A percentile compares a stretch with the other conserved stretches of the same genome.
phyloP scores from a whole-genome alignment of 768 basidiomycete genomes.

The Hirschioporus abietinus region DNA sequence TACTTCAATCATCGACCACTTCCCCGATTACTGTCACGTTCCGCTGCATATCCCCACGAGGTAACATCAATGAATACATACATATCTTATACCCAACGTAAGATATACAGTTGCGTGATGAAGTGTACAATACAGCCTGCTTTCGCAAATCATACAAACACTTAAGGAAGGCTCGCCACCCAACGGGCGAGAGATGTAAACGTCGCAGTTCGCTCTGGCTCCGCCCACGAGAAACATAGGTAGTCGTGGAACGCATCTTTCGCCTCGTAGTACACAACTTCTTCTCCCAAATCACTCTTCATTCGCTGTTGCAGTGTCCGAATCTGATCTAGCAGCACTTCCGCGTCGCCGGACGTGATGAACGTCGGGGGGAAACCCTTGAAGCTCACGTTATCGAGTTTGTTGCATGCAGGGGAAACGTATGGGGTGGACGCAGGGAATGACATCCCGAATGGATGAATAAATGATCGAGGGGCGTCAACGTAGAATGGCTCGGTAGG shows the following conservation, averaged over 20 bases:
- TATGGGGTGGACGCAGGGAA: constrained; percentile 45
- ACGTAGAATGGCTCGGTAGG: constrained; percentile 12
- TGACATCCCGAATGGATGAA: constrained; percentile 42
- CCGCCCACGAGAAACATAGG: constrained; percentile 42
- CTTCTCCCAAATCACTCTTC: constrained; percentile 44
- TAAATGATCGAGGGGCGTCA: constrained; percentile 33
- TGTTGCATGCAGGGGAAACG: constrained; percentile 52
- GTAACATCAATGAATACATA: too few species aligned
- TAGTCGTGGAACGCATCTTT: constrained; percentile 53
- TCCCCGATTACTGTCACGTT: too few species aligned
- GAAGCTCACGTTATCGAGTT: constrained; percentile 34
- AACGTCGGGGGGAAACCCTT: constrained; percentile 56
- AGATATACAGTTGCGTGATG: neutral
- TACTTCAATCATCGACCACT: too few species aligned
- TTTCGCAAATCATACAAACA: neutral
- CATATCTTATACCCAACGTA: neutral
- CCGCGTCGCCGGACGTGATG: constrained; percentile 52
- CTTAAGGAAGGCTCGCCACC: constrained; percentile 17
- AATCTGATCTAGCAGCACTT: constrained; percentile 51
- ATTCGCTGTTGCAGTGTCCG: constrained; percentile 41
- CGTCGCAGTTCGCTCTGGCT: constrained; percentile 47
- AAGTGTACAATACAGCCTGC: neutral
- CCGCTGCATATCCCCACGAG: too few species aligned
- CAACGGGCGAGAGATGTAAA: constrained; percentile 46
- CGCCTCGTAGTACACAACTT: constrained; percentile 42